Evolutionary conservation across 2,329 filamentous ascomycete species (phyloP), one percentile per base, ranked within the genome.

Genomic region (Beauveria asiatica): DNA sequence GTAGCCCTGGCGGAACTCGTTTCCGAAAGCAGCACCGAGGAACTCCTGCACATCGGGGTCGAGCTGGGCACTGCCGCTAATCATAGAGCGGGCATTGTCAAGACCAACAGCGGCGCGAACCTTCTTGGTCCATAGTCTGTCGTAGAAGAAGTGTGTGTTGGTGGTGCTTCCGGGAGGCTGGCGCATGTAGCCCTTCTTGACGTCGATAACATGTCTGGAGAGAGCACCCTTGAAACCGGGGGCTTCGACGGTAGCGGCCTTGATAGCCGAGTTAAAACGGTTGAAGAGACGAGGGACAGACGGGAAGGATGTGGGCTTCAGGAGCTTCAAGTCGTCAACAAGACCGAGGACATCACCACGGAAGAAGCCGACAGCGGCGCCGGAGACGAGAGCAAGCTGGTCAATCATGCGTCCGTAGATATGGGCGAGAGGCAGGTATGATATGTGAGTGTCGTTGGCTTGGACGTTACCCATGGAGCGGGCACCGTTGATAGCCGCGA

Each of bases 261-360:
- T 89, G 68, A 99, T 89, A 39, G 87, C 92, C 60, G 85, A 85
- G 66, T 89, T 91, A 73, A 97, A 96, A 56, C 91, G 86, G 74
- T 96, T 97, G 80, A 86, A 97, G 13, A 99, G 82, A 64, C 94
- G 86, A 0, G 94, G 94, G 1, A 99, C 94, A 17, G 91, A 96
- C 67, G 89, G 86, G 73, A 99, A 91, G 11, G 82, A 82, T 13
- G 88, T 94, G 0, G 94, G 94, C 62, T 86, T 85, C 60, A 99
- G 80, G 48, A 91, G 73, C 78, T 97, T 96, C 76, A 99, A 74
- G 70, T 99, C 94, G 62, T 99, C 94, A 1, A 96, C 86, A 19
- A 99, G 79, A 64, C 89, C 89, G 17, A 89, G 71, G 63, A 97
- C 88, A 70, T 97, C 91, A 59, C 94, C 94, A 67, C 94, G 91